Base-by-base conservation (phyloP, 305 asterid species). In the Fraxinus ornus region DNA sequence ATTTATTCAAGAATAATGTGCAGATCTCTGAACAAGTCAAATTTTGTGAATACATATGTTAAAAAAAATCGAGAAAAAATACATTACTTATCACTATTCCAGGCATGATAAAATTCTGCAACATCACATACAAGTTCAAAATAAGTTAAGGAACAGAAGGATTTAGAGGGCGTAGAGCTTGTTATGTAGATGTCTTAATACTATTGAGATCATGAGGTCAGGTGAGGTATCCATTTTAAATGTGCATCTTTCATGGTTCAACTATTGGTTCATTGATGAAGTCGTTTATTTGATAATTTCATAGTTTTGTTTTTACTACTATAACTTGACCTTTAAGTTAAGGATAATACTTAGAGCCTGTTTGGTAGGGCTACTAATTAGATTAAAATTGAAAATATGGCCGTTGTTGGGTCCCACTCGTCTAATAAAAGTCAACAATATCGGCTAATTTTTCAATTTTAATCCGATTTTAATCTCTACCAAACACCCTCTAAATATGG, bases 11-110 rank as follows among this genome's bases (percentile, higher is more conserved):
- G 36, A 32, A 44, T 47, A 7, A 28, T 15, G 33, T 4, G 8
- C 21, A 57, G 28, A 78, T 78, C 80, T 79, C 15, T 79, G 71
- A 71, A 21, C 39, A 49, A 68, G 13, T 39, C 79, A 80, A 22
- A 76, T 33, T 44, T 70, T n/a, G 10, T 41, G 41, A n/a, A 62
- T 21, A 74, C 44, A 66, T 60, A 22, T 55, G 79, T 8, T 4
- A 81, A 32, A 17, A n/a, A 39, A 10, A 37, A 19, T 55, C 9
- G 32, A 83, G 39, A 77, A 57, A 36, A 79, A 77, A 44, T 12
- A 80, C 41, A 77, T 55, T n/a, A 66, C 39, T 2, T 44, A 35
- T 76, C 32, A 77, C 37, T 49, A 57, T 70, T 77, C 64, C 74
- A 55, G 41, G 39, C 37, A 30, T 1, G 13, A 12, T 28, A 70